Evolutionary conservation across 805 yeast genomes (phyloP).

Genomic region (Metschnikowia amazonensis): DNA sequence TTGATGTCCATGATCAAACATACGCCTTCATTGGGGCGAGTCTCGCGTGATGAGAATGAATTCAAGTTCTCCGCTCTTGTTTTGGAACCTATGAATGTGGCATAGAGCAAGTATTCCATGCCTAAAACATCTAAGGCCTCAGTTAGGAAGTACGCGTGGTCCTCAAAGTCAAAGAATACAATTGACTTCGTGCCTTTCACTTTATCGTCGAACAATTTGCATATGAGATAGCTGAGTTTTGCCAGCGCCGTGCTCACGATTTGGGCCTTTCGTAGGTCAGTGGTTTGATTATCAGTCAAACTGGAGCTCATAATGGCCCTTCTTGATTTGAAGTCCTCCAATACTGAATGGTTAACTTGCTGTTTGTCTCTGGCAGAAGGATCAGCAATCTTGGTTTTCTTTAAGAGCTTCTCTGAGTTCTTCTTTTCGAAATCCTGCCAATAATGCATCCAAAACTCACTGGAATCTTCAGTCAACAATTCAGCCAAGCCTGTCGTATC

Average conservation of each 20-base stretch:
- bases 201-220: constrained; percentile 53
- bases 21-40: constrained; percentile 40
- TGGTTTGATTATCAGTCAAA: neutral
- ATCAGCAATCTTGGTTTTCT: constrained; percentile 25
- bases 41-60: constrained; percentile 42
- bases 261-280: constrained; percentile 24
- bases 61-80: constrained; percentile 52
- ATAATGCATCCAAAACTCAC: constrained; percentile 50
- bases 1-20: constrained; percentile 63
- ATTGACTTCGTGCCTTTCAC: constrained; percentile 46
- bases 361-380: neutral
- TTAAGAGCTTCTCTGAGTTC: constrained; percentile 35
- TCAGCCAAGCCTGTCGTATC: constrained; percentile 25
- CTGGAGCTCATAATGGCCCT: neutral
- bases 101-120: constrained; percentile 57
- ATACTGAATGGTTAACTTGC: neutral
- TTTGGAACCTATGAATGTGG: constrained; percentile 50
- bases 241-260: constrained; percentile 62
- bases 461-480: constrained; percentile 33
- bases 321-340: neutral
- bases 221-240: constrained; percentile 57
- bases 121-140: constrained; percentile 64
- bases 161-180: constrained; percentile 69
- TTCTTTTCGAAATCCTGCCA: constrained; percentile 44
- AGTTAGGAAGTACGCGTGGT: constrained; percentile 62